Percentiles rank a stretch among this genome's conserved stretches.
phyloP scores from a whole-genome alignment of 257 asterid species.

The Linderniella brevidens region DNA sequence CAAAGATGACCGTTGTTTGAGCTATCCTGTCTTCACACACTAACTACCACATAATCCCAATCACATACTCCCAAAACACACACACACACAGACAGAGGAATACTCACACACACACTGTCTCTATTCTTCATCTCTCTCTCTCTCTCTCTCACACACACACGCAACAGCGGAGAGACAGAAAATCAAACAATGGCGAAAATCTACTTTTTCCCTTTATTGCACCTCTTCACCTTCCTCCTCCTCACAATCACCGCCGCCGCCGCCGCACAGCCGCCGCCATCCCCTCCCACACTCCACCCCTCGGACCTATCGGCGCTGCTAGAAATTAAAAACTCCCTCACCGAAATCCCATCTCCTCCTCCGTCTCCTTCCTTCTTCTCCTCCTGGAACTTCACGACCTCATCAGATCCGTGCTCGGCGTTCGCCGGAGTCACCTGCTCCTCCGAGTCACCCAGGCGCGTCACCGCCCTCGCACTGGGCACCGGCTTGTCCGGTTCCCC shows the following conservation, averaged over 20 bases:
- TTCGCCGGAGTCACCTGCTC: constrained; percentile 60
- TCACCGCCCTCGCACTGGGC: constrained; percentile 37
- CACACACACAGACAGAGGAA: too few relatives aligned
- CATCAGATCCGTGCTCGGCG: constrained; percentile 45
- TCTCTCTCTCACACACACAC: not conserved
- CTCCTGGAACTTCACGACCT: constrained; percentile 45
- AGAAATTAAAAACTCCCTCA: constrained; percentile 33
- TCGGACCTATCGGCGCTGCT: constrained; percentile 44
- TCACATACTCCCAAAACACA: too few relatives aligned
- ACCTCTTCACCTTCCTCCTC: constrained; percentile 10
- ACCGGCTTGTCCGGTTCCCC: constrained; percentile 58
- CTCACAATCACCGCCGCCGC: constrained; percentile 3
- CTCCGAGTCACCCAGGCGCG: constrained; percentile 6
- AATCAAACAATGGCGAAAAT: not conserved
- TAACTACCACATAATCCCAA: too few relatives aligned
- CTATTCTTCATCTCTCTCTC: too few relatives aligned
- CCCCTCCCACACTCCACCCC: constrained; percentile 7
- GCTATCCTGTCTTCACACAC: too few relatives aligned
- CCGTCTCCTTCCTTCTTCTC: constrained; percentile 37
- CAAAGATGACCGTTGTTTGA: too few relatives aligned
- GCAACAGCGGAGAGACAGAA: not conserved
- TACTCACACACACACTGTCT: too few relatives aligned
- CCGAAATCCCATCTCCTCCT: constrained; percentile 31
- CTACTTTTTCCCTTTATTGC: not conserved
- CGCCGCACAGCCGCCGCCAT: not conserved